Percentiles rank a stretch among this genome's conserved stretches.
Evolutionary conservation across 768 basidiomycete genomes (phyloP).

Genomic region (Tulasnella sp.): DNA sequence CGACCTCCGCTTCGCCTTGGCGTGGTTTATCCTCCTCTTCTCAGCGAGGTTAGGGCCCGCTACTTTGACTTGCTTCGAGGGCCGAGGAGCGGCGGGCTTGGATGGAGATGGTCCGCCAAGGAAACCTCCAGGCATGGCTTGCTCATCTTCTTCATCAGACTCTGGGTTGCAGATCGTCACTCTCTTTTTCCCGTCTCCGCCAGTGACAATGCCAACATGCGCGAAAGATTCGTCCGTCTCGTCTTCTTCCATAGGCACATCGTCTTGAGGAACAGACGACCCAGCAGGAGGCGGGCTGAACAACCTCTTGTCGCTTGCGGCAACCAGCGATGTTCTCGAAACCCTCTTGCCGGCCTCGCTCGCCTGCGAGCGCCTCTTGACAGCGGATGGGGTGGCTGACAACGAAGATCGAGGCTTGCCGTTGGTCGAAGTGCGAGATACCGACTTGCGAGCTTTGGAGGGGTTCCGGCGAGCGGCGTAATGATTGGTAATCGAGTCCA

Average conservation of each 20-base stretch:
- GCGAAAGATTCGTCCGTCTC: neutral
- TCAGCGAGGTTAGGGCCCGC: constrained; percentile 6
- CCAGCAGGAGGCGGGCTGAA: neutral
- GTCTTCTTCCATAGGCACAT: neutral
- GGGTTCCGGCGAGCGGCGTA: constrained; percentile 27
- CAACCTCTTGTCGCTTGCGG: constrained; percentile 18
- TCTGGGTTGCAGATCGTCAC: constrained; percentile 17
- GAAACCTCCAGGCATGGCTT: constrained; percentile 26
- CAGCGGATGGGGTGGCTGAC: constrained; percentile 19
- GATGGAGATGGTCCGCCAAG: neutral
- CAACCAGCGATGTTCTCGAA: neutral
- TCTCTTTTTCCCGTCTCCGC: neutral
- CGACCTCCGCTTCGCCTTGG: constrained; percentile 29
- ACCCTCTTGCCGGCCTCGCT: constrained; percentile 26
- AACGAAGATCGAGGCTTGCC: constrained; percentile 14
- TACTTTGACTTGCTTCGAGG: constrained; percentile 6
- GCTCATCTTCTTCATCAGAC: constrained; percentile 10
- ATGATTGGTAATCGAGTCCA: constrained; percentile 36
- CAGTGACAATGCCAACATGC: neutral
- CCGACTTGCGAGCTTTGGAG: constrained; percentile 16
- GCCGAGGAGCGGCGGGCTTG: constrained; percentile 1
- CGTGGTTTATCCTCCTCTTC: constrained; percentile 32
- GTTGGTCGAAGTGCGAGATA: neutral
- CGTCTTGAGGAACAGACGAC: neutral
- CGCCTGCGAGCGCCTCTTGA: constrained; percentile 25